phyloP scores from a whole-genome alignment of 805 yeast genomes.

The Millerago galiae region DNA sequence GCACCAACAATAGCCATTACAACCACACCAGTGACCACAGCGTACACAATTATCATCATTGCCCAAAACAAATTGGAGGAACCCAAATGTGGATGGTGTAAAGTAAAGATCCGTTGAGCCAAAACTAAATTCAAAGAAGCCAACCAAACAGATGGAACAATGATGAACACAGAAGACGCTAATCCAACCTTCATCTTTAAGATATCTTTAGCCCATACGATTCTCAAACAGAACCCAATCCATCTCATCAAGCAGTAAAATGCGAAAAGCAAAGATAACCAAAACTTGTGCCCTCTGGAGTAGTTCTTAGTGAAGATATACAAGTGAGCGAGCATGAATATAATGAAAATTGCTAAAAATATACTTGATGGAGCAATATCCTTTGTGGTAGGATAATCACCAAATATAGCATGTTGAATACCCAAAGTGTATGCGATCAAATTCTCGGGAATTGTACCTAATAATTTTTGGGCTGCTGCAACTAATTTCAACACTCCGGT shows the following conservation, averaged over 20 bases:
- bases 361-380: conserved; percentile 60
- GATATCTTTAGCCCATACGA: conserved; percentile 52
- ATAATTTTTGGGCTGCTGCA: conserved; percentile 26
- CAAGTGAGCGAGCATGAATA: conserved; percentile 42
- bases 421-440: conserved; percentile 32
- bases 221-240: conserved; percentile 53
- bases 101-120: conserved; percentile 68
- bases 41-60: conserved; percentile 43
- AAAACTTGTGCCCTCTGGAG: conserved; percentile 54
- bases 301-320: conserved; percentile 41
- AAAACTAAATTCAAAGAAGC: conserved; percentile 55
- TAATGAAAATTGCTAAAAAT: conserved; percentile 45
- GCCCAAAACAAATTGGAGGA: conserved; percentile 43
- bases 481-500: conserved; percentile 39
- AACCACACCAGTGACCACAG: conserved; percentile 49
- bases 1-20: conserved; percentile 66
- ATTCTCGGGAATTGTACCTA: conserved; percentile 37
- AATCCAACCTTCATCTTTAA: conserved; percentile 43
- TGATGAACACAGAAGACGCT: conserved; percentile 47
- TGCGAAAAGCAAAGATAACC: conserved; percentile 45
- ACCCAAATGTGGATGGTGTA: conserved; percentile 74
- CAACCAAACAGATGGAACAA: conserved; percentile 52
- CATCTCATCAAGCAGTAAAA: conserved; percentile 47
- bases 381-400: conserved; percentile 47
- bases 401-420: conserved; percentile 48